Evolutionary conservation across 345 rosid genomes (phyloP).

Genomic region (Brassica carinata): DNA sequence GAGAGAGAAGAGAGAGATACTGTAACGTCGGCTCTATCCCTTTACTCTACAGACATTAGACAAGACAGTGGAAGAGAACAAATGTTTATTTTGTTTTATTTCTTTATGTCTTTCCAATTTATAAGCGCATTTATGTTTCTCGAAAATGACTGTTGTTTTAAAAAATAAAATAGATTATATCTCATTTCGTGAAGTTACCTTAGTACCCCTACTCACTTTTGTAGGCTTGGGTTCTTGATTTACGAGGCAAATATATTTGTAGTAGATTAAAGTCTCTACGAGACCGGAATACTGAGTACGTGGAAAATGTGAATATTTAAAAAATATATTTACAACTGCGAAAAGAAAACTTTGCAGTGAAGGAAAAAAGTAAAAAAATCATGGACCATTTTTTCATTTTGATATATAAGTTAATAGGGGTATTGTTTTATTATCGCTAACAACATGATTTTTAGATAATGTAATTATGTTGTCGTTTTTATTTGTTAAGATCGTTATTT

Average conservation of each 20-base stretch:
- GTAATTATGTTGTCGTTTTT: too few species aligned
- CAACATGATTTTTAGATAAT: too few species aligned
- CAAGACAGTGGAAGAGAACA: conserved; percentile 44
- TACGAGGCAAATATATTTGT: conserved; percentile 34
- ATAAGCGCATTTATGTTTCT: conserved; percentile 36
- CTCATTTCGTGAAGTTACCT: conserved; percentile 7
- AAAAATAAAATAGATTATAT: background rate
- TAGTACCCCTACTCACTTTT: conserved; percentile 29
- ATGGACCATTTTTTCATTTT: too few species aligned
- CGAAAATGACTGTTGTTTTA: conserved; percentile 31
- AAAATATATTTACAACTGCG: background rate
- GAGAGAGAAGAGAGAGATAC: background rate
- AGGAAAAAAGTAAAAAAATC: background rate
- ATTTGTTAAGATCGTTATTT: too few species aligned
- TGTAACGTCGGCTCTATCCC: conserved; percentile 35
- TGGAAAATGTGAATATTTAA: too few species aligned
- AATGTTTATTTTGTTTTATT: conserved; percentile 23
- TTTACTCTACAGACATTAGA: conserved; percentile 20
- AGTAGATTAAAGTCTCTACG: conserved; percentile 7
- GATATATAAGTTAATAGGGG: too few species aligned
- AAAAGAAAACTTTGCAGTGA: background rate
- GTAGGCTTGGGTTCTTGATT: conserved; percentile 34
- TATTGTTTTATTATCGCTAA: too few species aligned
- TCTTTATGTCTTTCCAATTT: background rate
- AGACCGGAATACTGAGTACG: conserved; percentile 36